Base-by-base conservation (phyloP, 768 basidiomycete species). In the Mycena latifolia region DNA sequence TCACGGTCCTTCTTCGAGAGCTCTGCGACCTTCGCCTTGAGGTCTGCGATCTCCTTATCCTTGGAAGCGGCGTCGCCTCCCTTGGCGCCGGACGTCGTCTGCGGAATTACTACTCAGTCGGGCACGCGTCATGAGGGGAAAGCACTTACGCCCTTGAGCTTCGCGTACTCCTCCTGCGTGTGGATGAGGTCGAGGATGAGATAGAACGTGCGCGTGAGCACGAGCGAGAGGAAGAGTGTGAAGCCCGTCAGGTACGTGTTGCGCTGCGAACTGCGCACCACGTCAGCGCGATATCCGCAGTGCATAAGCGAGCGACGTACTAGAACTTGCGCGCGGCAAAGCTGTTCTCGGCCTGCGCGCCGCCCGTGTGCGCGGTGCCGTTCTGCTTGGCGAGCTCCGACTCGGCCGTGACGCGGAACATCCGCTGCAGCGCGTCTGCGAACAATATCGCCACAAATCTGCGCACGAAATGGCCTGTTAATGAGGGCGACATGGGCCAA, bases 161-260 rank as follows among this genome's bases (percentile, higher is more conserved):
- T 90, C 22, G 88, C 89, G 74, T 93, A 93, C 72, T 94, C 89
- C 71, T 96, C 96, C 77, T 97, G 94, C 1, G 90, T 87, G 70
- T 94, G 90, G 68, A 98, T 91, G 70, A 98, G 89, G 76, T 98
- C 95, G 73, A 96, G 89, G 50, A 93, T 88, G 77, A 99, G 93
- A 76, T 91, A 91, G 82, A 98, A 98, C 5, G 92, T 93, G 72
- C 96, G 91, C 3, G 96, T 92, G 70, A 98, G 89, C 71, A 98
- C 91, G 61, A 99, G 89, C 11, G 97, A 98, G 24, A 99, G 90
- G 90, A 98, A 98, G 50, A 99, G 85, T 65, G 92, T 94, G 77
- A 95, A 96, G 0, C 94, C 94, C 9, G 96, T 96, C 18, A 98
- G 86, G 77, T 98, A 98, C 63, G 91, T 89, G 76, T 97, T 98